These are phyloP conservation scores for Cercospora beticola DNA, from an alignment of 2,329 filamentous ascomycete genomes.

Conservation along the genomic window DNA sequence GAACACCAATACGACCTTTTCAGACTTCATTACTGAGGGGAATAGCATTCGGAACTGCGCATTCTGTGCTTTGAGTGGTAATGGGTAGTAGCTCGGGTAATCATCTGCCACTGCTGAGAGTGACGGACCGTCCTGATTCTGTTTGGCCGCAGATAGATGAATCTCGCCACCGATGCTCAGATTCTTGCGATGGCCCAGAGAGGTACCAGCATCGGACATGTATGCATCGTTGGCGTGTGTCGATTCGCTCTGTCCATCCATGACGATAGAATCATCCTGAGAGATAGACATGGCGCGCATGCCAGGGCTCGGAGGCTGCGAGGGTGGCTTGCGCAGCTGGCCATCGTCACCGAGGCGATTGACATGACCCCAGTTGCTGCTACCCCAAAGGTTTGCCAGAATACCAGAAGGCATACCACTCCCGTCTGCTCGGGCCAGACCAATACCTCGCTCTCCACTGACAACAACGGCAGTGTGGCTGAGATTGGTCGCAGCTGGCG, in stretches of 20 bases:
- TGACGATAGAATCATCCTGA: conserved; percentile 35
- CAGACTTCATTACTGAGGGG: conserved; percentile 71
- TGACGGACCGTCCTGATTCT: conserved; percentile 12
- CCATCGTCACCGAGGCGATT: conserved; percentile 61
- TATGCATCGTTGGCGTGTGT: conserved; percentile 14
- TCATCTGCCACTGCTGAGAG: conserved; percentile 45
- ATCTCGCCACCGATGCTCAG: conserved; percentile 29
- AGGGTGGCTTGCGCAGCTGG: conserved; percentile 31
- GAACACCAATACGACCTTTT: conserved; percentile 89
- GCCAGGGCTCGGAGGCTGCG: conserved; percentile 20
- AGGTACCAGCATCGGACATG: conserved; percentile 4
- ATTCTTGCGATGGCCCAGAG: conserved; percentile 34
- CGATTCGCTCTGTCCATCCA: conserved; percentile 31
- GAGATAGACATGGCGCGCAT: conserved; percentile 23
- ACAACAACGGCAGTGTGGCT: conserved; percentile 82
- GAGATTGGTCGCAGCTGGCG: conserved; percentile 79
- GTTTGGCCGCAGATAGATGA: conserved; percentile 18
- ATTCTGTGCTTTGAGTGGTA: conserved; percentile 72
- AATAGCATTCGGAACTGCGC: conserved; percentile 92
- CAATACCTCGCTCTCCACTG: conserved; percentile 71
- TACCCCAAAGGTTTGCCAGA: conserved; percentile 93
- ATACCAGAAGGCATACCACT: conserved; percentile 79
- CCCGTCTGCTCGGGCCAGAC: conserved; percentile 58
- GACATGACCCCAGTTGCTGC: conserved; percentile 73
- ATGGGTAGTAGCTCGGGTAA: conserved; percentile 75